These are phyloP conservation scores for Hypomontagnella submonticulosa DNA, from an alignment of 495 filamentous ascomycete species.

Conservation along the genomic window DNA sequence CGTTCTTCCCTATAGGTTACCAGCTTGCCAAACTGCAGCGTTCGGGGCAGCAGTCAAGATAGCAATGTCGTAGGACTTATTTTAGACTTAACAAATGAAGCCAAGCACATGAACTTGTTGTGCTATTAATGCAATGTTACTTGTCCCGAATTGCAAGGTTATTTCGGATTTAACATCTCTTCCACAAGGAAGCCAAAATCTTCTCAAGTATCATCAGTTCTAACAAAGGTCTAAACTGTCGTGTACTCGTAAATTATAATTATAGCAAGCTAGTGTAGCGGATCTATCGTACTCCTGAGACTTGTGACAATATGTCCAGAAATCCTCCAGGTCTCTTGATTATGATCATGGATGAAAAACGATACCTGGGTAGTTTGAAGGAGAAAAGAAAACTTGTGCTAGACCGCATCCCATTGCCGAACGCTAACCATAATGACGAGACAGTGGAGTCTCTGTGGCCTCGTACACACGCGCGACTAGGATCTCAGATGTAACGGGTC, in stretches of 20 bases:
- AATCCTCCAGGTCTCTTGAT: slow-evolving; percentile 10
- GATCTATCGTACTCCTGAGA: slow-evolving; percentile 14
- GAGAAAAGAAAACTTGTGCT: slow-evolving; percentile 29
- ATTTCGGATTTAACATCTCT: slow-evolving; percentile 1
- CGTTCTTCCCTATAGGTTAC: slow-evolving; percentile 40
- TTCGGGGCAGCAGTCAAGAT: slow-evolving; percentile 20
- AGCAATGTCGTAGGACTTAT: slow-evolving; percentile 16
- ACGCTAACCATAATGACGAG: slow-evolving; percentile 38
- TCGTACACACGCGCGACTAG: slow-evolving; percentile 37
- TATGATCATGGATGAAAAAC: slow-evolving; percentile 2
- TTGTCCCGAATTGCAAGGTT: slow-evolving; percentile 11
- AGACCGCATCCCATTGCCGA: slow-evolving; percentile 38
- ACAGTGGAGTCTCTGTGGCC: slow-evolving; percentile 36
- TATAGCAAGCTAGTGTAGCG: not conserved
- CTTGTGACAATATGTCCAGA: not conserved
- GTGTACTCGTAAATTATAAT: not conserved
- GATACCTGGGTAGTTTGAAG: slow-evolving; percentile 4
- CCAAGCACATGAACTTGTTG: slow-evolving; percentile 15
- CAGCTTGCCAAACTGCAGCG: slow-evolving; percentile 14
- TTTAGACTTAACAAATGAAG: slow-evolving; percentile 21
- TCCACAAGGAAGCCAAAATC: slow-evolving; percentile 3
- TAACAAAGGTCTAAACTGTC: slow-evolving; percentile 16
- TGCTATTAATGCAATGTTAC: slow-evolving; percentile 14
- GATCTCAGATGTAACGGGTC: slow-evolving; percentile 43
- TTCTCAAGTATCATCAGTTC: slow-evolving; percentile 5